Evolutionary conservation across 225 moss, liverwort and hornwort species (phyloP).

Genomic region (Asterella californica): DNA sequence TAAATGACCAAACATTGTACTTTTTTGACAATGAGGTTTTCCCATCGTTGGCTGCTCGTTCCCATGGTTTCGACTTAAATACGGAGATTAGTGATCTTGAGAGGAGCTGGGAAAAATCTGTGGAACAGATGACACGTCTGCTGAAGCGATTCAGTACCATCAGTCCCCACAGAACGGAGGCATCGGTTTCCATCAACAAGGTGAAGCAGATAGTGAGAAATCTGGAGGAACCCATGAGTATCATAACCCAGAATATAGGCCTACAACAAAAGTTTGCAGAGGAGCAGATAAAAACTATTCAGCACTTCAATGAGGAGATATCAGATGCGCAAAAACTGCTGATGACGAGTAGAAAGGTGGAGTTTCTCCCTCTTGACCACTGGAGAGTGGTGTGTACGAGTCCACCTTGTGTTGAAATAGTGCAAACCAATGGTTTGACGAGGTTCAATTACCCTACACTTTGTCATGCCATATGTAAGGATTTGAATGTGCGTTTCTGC

Average conservation of each 20-base stretch:
- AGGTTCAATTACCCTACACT: slow-evolving; percentile 19
- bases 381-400: slow-evolving; percentile 16
- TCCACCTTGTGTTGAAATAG: slow-evolving; percentile 20
- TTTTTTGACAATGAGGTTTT: slow-evolving; percentile 25
- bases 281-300: slow-evolving; percentile 14
- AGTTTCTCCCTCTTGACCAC: slow-evolving; percentile 14
- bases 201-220: slow-evolving; percentile 18
- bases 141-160: slow-evolving; percentile 11
- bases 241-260: slow-evolving; percentile 19
- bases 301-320: slow-evolving; percentile 11
- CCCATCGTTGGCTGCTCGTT: slow-evolving; percentile 7
- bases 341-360: slow-evolving; percentile 18
- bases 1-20: slow-evolving; percentile 8
- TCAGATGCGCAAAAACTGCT: slow-evolving; percentile 10
- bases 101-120: slow-evolving; percentile 22
- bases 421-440: slow-evolving; percentile 7
- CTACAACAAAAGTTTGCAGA: slow-evolving; percentile 14
- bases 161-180: slow-evolving; percentile 15
- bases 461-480: slow-evolving; percentile 18
- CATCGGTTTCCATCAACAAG: slow-evolving; percentile 14
- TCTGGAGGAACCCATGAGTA: slow-evolving; percentile 19
- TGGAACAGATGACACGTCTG: slow-evolving; percentile 15
- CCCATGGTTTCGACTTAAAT: slow-evolving; percentile 6
- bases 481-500: slow-evolving; percentile 16
- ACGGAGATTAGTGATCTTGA: slow-evolving; percentile 11